A percentile compares a stretch with the other conserved stretches of the same genome.
phyloP scores from a whole-genome alignment of 1,139 yeast species.

The Pichia sp. region DNA sequence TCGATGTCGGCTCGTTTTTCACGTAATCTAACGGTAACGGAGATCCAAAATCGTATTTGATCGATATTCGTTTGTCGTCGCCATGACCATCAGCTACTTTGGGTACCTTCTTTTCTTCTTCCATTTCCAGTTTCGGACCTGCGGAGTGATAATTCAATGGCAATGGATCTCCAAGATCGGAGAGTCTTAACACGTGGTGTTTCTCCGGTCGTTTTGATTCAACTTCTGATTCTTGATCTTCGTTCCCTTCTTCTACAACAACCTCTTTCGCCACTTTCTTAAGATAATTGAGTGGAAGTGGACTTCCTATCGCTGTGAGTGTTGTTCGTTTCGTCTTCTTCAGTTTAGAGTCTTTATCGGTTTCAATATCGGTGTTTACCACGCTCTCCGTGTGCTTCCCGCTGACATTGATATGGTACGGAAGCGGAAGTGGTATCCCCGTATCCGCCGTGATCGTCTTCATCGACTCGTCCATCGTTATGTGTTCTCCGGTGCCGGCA shows the following conservation, averaged over 20 bases:
- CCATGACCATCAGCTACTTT: not conserved
- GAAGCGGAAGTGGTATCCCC: conserved; percentile 5
- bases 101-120: not conserved
- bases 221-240: no score
- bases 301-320: not conserved
- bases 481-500: no score
- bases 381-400: not conserved
- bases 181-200: not conserved
- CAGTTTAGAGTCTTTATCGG: not conserved
- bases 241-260: no score
- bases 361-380: not conserved
- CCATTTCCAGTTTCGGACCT: not conserved
- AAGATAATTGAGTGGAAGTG: no score
- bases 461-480: not conserved
- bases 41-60: conserved; percentile 8
- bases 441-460: not conserved
- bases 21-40: conserved; percentile 13
- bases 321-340: not conserved
- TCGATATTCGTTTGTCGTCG: not conserved
- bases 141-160: conserved; percentile 11
- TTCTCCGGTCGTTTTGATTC: not conserved
- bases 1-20: not conserved
- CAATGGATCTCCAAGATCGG: conserved; percentile 16
- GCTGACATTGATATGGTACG: not conserved
- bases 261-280: no score